Evolutionary conservation across 139 green algal genomes (phyloP).

Genomic region (Closterium sp.): DNA sequence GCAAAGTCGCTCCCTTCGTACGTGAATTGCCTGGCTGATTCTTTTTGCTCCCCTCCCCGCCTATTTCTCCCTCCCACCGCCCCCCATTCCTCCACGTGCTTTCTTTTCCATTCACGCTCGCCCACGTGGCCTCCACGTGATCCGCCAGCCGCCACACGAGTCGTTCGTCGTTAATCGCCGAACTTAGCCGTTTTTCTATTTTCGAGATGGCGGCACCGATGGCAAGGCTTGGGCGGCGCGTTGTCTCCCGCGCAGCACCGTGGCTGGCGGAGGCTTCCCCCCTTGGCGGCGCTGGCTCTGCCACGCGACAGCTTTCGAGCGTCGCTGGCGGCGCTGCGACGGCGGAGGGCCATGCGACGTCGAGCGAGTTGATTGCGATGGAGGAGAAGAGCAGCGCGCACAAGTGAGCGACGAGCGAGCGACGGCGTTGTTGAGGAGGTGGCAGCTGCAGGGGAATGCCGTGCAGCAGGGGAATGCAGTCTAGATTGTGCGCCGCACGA

Average conservation of each 20-base stretch:
- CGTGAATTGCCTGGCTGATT: too few species aligned
- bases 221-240: background rate
- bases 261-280: background rate
- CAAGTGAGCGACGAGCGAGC: conserved; percentile 28
- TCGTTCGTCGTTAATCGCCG: background rate
- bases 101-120: background rate
- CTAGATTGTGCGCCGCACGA: background rate
- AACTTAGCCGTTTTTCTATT: background rate
- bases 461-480: background rate
- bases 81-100: background rate
- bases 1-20: too few species aligned
- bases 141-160: background rate
- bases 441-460: background rate
- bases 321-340: background rate
- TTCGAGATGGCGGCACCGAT: background rate
- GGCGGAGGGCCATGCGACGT: background rate
- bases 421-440: too few species aligned
- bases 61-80: background rate
- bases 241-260: background rate
- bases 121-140: background rate
- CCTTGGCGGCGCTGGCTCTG: background rate
- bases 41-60: too few species aligned
- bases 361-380: conserved; percentile 47
- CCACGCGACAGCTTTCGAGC: background rate
- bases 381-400: conserved; percentile 54